Percentiles rank a stretch among this genome's conserved stretches.
Evolutionary conservation across 345 rosid species (phyloP).

Genomic region (Eucalyptus globulus): DNA sequence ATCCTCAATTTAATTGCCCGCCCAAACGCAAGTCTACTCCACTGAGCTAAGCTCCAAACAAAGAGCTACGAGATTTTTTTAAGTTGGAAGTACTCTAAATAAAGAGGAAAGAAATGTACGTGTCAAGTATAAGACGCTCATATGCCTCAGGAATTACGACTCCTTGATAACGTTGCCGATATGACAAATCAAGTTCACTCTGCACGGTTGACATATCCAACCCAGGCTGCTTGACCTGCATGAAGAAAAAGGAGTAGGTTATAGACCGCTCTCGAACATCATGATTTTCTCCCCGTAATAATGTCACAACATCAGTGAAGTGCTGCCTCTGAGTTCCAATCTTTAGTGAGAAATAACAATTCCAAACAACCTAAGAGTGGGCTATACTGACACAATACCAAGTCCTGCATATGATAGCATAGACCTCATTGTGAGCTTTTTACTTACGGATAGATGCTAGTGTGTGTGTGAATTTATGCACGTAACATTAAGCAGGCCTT

Average conservation of each 20-base stretch:
- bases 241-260: neutral
- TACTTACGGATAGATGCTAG: neutral
- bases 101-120: constrained; percentile 30
- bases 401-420: neutral
- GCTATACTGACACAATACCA: neutral
- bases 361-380: neutral
- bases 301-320: neutral
- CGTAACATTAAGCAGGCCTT: neutral
- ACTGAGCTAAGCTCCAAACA: neutral
- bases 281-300: neutral
- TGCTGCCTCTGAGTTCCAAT: neutral
- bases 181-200: constrained; percentile 96
- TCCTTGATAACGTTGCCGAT: constrained; percentile 79
- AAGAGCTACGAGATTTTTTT: neutral
- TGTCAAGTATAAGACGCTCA: constrained; percentile 95
- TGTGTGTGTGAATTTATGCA: neutral
- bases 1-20: neutral
- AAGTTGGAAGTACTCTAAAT: neutral
- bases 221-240: constrained; percentile 97
- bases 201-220: constrained; percentile 89
- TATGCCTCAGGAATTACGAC: constrained; percentile 92
- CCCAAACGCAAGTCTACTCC: neutral
- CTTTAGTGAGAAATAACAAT: neutral
- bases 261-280: neutral
- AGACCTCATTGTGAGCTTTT: neutral